Evolutionary conservation across 2,329 filamentous ascomycete species (phyloP), one percentile per base, ranked within the genome.

Genomic region (Nemania serpens): DNA sequence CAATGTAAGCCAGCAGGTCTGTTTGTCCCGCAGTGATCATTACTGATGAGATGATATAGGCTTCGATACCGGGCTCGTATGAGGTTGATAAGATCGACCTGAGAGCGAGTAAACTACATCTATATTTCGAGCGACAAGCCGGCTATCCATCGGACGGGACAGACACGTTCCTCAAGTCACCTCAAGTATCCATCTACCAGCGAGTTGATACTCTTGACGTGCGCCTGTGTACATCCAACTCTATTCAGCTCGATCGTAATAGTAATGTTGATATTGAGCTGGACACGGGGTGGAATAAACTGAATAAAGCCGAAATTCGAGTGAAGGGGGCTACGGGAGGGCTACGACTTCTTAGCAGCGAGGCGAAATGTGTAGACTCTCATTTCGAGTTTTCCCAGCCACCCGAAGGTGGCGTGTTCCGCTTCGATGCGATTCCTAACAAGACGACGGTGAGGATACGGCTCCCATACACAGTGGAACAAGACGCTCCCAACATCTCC

Each of bases 381-480:
- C 59, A 74, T 2, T 66, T 79, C 1, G 75, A 77, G 18, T 79
- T 83, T 55, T 75, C 78, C 2, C 83, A 80, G 58, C 79, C 79
- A 2, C 77, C 82, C 0, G 84, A 87, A 58, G 77, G 81, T 2
- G 84, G 86, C 0, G 66, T 82, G 4, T 81, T 88, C 57, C 73
- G 71, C 42, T 82, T 88, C 54, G 76, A 77, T 0, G 64, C 76
- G 0, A 74, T 91, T 46, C 66, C 74, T 0, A 66, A 79, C 0
- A 69, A 80, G 2, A 78, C 79, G 0, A 76, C 71, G 0, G 75
- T 89, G 18, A 86, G 80, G 20, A 79, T 97, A 20, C 80, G 81
- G 6, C 84, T 93, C 48, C 94, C 93, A 0, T 99, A 96, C 69
- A 93, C 90, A 1, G 82, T 94, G 11, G 93, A 97, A 72, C 88